These are phyloP conservation scores for Trichoderma polysporum DNA, from an alignment of 2,329 filamentous ascomycete species.

Conservation along the genomic window DNA sequence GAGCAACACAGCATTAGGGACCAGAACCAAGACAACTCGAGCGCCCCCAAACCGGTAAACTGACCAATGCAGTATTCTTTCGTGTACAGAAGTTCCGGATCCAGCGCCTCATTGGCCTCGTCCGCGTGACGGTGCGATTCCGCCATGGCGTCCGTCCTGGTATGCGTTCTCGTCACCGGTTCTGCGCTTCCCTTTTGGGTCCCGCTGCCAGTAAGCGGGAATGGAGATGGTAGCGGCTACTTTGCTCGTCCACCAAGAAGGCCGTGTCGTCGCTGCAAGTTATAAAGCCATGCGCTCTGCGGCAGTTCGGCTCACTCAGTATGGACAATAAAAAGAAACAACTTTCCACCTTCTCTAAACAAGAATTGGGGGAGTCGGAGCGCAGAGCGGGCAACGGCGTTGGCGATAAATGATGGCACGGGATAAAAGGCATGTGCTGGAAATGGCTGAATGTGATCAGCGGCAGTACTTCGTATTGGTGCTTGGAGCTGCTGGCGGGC, in stretches of 20 bases:
- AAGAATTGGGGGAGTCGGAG: not conserved
- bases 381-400: not conserved
- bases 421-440: not conserved
- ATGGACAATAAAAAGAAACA: not conserved
- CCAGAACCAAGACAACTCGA: not conserved
- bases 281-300: slow-evolving; percentile 8
- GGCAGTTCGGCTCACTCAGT: not conserved
- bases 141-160: slow-evolving; percentile 40
- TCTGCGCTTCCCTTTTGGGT: not conserved
- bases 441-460: not conserved
- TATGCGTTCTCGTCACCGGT: not conserved
- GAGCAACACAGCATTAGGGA: slow-evolving; percentile 23
- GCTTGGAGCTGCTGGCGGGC: slow-evolving; percentile 19
- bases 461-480: not conserved
- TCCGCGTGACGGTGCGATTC: slow-evolving; percentile 49
- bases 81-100: slow-evolving; percentile 89
- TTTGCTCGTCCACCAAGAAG: not conserved
- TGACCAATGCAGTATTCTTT: slow-evolving; percentile 87
- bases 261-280: not conserved
- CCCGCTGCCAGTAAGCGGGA: not conserved
- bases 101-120: slow-evolving; percentile 54
- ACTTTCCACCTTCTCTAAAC: not conserved
- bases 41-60: slow-evolving; percentile 28
- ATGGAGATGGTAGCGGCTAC: not conserved
- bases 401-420: not conserved